Conservation (phyloP, 225 moss, liverwort and hornwort genomes). For the Bryum argenteum region DNA sequence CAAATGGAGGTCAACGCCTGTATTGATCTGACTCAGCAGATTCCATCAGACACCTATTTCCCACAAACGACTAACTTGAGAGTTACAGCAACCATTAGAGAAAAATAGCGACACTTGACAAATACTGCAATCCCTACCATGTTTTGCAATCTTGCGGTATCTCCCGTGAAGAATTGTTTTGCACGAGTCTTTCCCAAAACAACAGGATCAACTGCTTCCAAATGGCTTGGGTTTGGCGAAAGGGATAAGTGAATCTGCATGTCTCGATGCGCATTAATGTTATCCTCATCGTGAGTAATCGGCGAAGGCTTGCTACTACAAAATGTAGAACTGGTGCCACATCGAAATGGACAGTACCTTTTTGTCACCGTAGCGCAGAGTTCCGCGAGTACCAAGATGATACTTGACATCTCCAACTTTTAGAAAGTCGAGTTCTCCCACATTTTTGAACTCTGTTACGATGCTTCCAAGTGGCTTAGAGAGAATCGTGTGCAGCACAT, state of each 20-base stretch:
- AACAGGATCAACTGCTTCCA: constrained; percentile 72
- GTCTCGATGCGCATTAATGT: constrained; percentile 1
- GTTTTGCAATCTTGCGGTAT: constrained; percentile 48
- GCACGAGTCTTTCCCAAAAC: constrained; percentile 70
- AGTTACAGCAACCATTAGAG: constrained; percentile 14
- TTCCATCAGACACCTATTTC: constrained; percentile 6
- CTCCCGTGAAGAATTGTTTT: constrained; percentile 62
- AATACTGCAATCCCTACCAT: constrained; percentile 38
- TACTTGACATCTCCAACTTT: constrained; percentile 71
- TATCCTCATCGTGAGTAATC: constrained; percentile 6
- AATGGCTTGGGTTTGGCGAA: constrained; percentile 63
- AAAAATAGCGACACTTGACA: constrained; percentile 10
- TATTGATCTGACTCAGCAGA: constrained; percentile 24
- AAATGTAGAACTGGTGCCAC: constrained; percentile 6
- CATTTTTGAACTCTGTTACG: constrained; percentile 60
- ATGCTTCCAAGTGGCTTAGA: constrained; percentile 69
- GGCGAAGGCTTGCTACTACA: not conserved
- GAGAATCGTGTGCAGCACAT: constrained; percentile 64
- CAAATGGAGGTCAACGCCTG: constrained; percentile 2
- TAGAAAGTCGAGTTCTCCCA: constrained; percentile 49
- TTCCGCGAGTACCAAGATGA: constrained; percentile 63
- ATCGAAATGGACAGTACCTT: constrained; percentile 35
- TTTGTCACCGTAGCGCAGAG: constrained; percentile 48
- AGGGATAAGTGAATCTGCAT: constrained; percentile 60
- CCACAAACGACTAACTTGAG: constrained; percentile 28